Evolutionary conservation across 1,139 yeast genomes (phyloP), one percentile per base, ranked within the genome.

Genomic region (Martiniozyma asiatica): DNA sequence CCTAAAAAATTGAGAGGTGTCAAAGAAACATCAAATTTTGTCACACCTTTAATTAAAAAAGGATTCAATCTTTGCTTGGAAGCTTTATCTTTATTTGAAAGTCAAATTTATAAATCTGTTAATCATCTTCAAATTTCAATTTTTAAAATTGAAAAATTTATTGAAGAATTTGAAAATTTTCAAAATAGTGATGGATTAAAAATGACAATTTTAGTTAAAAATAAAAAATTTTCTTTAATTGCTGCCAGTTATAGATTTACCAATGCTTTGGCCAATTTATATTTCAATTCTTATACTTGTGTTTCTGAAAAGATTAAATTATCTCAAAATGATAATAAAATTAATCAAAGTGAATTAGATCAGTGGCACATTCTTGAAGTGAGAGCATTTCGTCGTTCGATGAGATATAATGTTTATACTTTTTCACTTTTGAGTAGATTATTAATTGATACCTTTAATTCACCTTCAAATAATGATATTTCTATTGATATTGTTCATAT

Each of bases 401-500:
- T 41, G 3, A 23, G 22, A 2, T 32, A 19, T 14, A 29, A 41
- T 5, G 30, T 41, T 14, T 22, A 35, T 9, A 25, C 35, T 13
- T 29, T 44, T 12, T 31, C 37, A 10, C 14, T 35, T 5, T 18
- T 43, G 27, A 41, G 43, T 26, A 25, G 24, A 25, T 24, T 43
- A 10, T 22, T 41, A 34, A 28, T 22, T 32, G 24, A 19, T 20
- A 16, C 20, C 6, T 23, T 16, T 14, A 23, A 14, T 17, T 20
- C 14, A 20, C 19, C 35, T 27, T 23, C 29, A 27, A 27, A 28
- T 22, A 34, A 35, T 21, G 35, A 36, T 23, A 35, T 30, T 33
- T 39, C 47, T 3, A 34, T 44, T 6, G 50, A 46, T 31, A 26
- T 48, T 14, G 32, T 48, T 13, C 40, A 39, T 27, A 30, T 43